These are phyloP conservation scores for Entoloma clypeatum DNA, from an alignment of 1,284 basidiomycete genomes.

Conservation along the genomic window DNA sequence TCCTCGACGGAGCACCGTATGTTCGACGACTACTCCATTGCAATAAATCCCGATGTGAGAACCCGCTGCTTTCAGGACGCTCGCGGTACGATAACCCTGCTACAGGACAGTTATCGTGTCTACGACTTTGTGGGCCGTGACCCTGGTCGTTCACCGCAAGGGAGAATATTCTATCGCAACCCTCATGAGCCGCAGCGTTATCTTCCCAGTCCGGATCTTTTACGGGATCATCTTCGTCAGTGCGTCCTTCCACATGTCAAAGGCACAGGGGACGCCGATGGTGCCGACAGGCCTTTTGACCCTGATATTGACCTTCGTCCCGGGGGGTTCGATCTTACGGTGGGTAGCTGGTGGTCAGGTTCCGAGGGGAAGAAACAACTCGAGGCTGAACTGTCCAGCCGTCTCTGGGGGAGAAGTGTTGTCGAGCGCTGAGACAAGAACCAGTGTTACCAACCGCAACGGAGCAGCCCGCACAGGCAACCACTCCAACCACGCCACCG, in stretches of 20 bases:
- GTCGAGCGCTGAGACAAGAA: too few relatives aligned
- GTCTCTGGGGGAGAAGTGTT: slow-evolving; percentile 8
- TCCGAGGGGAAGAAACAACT: slow-evolving; percentile 13
- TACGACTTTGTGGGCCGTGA: slow-evolving; percentile 16
- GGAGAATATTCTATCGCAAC: slow-evolving; percentile 16
- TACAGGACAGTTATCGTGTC: slow-evolving; percentile 15
- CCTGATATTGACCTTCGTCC: slow-evolving; percentile 11
- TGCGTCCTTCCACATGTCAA: slow-evolving; percentile 17
- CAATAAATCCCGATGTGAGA: slow-evolving; percentile 15
- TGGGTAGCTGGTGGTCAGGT: slow-evolving; percentile 17
- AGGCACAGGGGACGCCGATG: slow-evolving; percentile 11
- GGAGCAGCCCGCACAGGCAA: too few relatives aligned
- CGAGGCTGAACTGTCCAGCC: slow-evolving; percentile 4
- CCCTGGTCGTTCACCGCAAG: slow-evolving; percentile 12
- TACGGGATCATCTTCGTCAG: slow-evolving; percentile 18
- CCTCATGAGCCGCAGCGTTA: slow-evolving; percentile 10
- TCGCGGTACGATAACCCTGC: neutral
- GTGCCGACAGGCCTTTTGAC: slow-evolving; percentile 6
- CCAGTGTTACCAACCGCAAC: too few relatives aligned
- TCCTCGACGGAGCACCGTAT: slow-evolving; percentile 13
- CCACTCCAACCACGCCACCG: too few relatives aligned
- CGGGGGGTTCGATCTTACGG: slow-evolving; percentile 14
- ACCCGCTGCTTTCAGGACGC: slow-evolving; percentile 2
- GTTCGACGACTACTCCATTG: slow-evolving; percentile 16
- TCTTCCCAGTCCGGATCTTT: slow-evolving; percentile 17